A percentile compares a stretch with the other conserved stretches of the same genome.
Conservation (phyloP, 768 basidiomycete genomes). For the Myochromella boudieri region DNA sequence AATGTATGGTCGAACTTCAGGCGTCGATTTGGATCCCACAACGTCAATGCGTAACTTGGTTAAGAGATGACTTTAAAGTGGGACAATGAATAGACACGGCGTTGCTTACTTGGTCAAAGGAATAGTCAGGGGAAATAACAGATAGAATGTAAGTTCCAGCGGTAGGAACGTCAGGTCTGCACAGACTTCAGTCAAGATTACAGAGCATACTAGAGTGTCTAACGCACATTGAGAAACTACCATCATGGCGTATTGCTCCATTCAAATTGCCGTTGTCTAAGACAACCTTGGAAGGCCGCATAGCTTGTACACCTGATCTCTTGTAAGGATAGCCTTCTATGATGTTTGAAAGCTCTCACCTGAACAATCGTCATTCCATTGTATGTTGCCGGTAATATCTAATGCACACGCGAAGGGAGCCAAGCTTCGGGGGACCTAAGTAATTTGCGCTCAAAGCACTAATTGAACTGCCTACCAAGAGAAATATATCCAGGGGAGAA, state of each 20-base stretch:
- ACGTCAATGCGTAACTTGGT: conserved; percentile 73
- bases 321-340: neutral
- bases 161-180: conserved; percentile 63
- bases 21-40: conserved; percentile 31
- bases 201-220: neutral
- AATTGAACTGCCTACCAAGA: conserved; percentile 29
- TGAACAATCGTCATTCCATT: conserved; percentile 72
- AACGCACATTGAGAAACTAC: conserved; percentile 68
- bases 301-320: too few relatives aligned
- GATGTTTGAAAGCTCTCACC: conserved; percentile 33
- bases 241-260: conserved; percentile 55
- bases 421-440: conserved; percentile 7
- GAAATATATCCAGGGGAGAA: conserved; percentile 25
- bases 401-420: conserved; percentile 37
- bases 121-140: conserved; percentile 62
- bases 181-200: neutral
- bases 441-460: too few relatives aligned
- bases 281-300: conserved; percentile 58
- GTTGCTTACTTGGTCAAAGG: conserved; percentile 67
- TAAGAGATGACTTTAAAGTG: conserved; percentile 4
- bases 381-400: conserved; percentile 61
- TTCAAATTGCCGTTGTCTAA: conserved; percentile 58
- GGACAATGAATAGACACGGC: too few relatives aligned
- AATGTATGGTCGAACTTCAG: conserved; percentile 62
- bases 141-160: conserved; percentile 75